A percentile compares a stretch with the other conserved stretches of the same genome.
These are phyloP conservation scores for Chrysophaeum taylorii DNA, from an alignment of 352 stramenopile species.

Conservation along the genomic window DNA sequence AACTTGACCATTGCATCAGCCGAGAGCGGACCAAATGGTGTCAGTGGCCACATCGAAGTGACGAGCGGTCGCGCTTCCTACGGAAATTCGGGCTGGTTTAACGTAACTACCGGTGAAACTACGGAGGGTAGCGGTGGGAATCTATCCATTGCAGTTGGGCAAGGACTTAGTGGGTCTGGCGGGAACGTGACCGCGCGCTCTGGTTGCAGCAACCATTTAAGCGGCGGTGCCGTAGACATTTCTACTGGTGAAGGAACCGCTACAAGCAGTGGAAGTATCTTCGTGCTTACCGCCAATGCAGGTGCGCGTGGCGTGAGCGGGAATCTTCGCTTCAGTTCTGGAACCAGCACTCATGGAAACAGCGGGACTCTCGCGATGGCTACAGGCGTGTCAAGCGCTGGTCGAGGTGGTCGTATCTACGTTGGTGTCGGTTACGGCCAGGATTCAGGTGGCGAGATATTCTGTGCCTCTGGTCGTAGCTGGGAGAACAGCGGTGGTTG, in stretches of 20 bases:
- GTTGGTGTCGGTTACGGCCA: constrained; percentile 41
- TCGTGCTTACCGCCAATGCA: constrained; percentile 28
- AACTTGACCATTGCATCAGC: constrained; percentile 24
- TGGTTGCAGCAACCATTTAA: constrained; percentile 18
- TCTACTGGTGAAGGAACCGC: no score
- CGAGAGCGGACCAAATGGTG: constrained; percentile 8
- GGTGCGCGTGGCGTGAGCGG: constrained; percentile 31
- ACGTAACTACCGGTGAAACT: constrained; percentile 11
- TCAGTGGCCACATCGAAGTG: constrained; percentile 30
- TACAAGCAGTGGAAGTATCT: constrained; percentile 17
- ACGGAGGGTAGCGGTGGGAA: constrained; percentile 21
- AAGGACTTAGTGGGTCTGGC: constrained; percentile 24
- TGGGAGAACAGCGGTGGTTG: constrained; percentile 1
- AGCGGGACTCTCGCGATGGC: constrained; percentile 52
- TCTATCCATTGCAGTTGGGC: constrained; percentile 30
- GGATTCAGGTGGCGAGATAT: constrained; percentile 39
- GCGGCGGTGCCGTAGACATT: no score
- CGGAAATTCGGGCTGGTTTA: constrained; percentile 26
- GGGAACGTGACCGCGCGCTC: constrained; percentile 17
- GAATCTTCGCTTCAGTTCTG: constrained; percentile 30
- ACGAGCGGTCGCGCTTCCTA: constrained; percentile 36
- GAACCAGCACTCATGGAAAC: constrained; percentile 39
- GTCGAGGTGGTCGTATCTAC: constrained; percentile 46
- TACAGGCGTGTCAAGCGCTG: constrained; percentile 48
- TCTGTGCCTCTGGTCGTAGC: constrained; percentile 22